These are phyloP conservation scores for Dictyostelium gargantuum DNA, from an alignment of 208 protist species.

Conservation along the genomic window DNA sequence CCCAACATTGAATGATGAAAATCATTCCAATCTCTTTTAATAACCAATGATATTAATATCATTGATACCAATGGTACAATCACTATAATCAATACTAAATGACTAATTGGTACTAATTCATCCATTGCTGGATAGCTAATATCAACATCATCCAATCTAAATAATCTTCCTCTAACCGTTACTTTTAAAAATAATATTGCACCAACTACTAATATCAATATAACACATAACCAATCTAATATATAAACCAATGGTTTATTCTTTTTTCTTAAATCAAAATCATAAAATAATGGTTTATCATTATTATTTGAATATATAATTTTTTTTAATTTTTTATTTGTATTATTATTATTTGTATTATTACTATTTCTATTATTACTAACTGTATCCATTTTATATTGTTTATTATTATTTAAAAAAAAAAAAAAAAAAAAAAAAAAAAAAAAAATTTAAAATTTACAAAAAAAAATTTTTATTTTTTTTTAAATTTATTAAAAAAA, in stretches of 20 bases:
- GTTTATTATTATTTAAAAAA: too few relatives aligned
- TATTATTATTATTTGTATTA: background rate
- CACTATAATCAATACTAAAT: background rate
- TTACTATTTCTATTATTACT: background rate
- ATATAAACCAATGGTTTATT: slow-evolving; percentile 2
- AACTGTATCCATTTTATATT: too few relatives aligned
- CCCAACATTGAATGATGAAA: slow-evolving; percentile 3
- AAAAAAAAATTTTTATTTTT: too few relatives aligned
- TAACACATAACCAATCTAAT: slow-evolving; percentile 11
- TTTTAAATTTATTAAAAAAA: too few relatives aligned
- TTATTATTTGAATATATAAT: background rate
- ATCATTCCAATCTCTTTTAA: background rate
- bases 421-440: too few relatives aligned
- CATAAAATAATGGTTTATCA: background rate
- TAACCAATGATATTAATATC: background rate
- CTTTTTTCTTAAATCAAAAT: background rate
- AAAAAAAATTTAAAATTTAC: too few relatives aligned
- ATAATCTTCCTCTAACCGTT: slow-evolving; percentile 21
- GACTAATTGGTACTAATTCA: background rate
- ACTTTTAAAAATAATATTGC: slow-evolving; percentile 22
- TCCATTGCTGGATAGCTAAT: background rate
- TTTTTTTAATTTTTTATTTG: background rate
- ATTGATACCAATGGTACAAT: background rate
- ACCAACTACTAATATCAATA: background rate
- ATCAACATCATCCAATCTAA: background rate